phyloP scores from a whole-genome alignment of 1,284 basidiomycete species.

The Leccinum colubrinum region DNA sequence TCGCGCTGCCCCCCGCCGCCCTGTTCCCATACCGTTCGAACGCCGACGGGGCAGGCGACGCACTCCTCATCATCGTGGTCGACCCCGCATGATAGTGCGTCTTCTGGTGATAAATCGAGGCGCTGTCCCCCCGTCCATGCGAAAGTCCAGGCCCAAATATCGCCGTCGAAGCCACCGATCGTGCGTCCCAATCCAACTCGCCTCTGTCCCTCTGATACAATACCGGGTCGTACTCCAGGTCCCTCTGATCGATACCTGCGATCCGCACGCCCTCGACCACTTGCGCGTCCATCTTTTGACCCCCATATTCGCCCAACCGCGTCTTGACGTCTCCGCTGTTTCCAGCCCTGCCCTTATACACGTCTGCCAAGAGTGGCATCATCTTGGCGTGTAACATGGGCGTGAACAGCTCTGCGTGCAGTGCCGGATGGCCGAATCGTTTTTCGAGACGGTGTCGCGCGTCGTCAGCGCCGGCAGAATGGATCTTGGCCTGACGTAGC shows the following conservation, averaged over 20 bases:
- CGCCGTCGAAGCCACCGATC: conserved; percentile 62
- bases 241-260: conserved; percentile 71
- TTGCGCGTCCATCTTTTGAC: conserved; percentile 68
- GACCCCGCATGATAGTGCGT: conserved; percentile 41
- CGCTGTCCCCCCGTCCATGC: conserved; percentile 34
- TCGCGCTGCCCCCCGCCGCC: conserved; percentile 40
- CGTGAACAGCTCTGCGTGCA: conserved; percentile 79
- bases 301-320: conserved; percentile 71
- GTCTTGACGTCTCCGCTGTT: conserved; percentile 46
- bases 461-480: conserved; percentile 69
- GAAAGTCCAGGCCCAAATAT: conserved; percentile 41
- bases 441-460: conserved; percentile 71
- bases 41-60: conserved; percentile 42
- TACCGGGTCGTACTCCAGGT: conserved; percentile 74
- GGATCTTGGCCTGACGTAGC: conserved; percentile 64
- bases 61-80: conserved; percentile 31
- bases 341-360: conserved; percentile 72
- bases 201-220: conserved; percentile 76
- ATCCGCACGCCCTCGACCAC: conserved; percentile 75
- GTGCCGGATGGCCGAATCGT: conserved; percentile 84
- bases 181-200: conserved; percentile 77
- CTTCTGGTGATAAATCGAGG: conserved; percentile 42
- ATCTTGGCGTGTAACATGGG: conserved; percentile 87
- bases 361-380: conserved; percentile 71
- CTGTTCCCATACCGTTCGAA: conserved; percentile 58